Percentiles rank a stretch among this genome's conserved stretches.
These are phyloP conservation scores for Talaromyces islandicus DNA, from an alignment of 2,329 filamentous ascomycete species.

Conservation along the genomic window DNA sequence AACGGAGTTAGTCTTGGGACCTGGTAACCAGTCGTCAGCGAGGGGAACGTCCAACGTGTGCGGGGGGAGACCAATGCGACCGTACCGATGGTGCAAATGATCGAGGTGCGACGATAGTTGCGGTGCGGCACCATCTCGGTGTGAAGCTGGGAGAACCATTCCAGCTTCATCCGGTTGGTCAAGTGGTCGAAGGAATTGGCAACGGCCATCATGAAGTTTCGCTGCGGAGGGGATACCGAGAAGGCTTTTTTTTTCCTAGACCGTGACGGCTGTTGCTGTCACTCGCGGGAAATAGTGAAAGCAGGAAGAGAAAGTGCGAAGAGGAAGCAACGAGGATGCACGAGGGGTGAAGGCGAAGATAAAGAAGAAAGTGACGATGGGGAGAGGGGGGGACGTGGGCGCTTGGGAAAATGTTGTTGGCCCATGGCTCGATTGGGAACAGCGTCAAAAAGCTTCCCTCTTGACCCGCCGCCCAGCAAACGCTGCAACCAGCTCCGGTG, in stretches of 20 bases:
- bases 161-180: slow-evolving; percentile 64
- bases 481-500: slow-evolving; percentile 1
- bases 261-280: neutral
- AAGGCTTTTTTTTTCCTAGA: neutral
- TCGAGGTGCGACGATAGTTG: slow-evolving; percentile 93
- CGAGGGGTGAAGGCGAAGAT: slow-evolving; percentile 12
- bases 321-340: neutral
- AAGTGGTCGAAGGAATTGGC: slow-evolving; percentile 71
- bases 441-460: slow-evolving; percentile 5
- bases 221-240: neutral
- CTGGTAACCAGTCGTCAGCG: slow-evolving; percentile 28
- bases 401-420: slow-evolving; percentile 33
- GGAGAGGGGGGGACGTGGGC: slow-evolving; percentile 15
- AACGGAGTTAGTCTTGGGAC: slow-evolving; percentile 97
- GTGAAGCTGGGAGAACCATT: slow-evolving; percentile 73
- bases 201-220: slow-evolving; percentile 8
- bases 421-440: slow-evolving; percentile 14
- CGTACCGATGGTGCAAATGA: slow-evolving; percentile 93
- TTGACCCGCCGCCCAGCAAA: neutral
- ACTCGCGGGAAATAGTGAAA: neutral
- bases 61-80: neutral
- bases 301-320: neutral
- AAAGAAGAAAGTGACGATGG: slow-evolving; percentile 14
- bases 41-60: slow-evolving; percentile 15
- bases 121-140: slow-evolving; percentile 80